Evolutionary conservation across 805 yeast genomes (phyloP).

Genomic region (Candida manassasensis): DNA sequence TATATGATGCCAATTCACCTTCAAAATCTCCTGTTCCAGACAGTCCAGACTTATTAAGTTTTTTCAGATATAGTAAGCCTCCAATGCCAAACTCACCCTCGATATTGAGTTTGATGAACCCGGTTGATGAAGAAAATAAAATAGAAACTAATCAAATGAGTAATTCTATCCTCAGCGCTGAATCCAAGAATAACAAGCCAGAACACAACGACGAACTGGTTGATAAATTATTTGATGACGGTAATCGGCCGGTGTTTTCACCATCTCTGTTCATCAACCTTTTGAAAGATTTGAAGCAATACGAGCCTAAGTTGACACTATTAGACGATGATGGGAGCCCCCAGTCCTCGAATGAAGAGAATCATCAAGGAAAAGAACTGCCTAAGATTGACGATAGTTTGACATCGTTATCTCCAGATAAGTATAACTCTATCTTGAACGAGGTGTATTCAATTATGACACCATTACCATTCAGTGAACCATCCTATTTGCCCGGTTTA

Average conservation of each 20-base stretch:
- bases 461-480: conserved; percentile 23
- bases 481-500: conserved; percentile 22
- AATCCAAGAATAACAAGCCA: neutral
- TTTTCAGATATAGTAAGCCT: conserved; percentile 1
- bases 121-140: conserved; percentile 2
- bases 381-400: neutral
- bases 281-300: conserved; percentile 19
- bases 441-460: conserved; percentile 17
- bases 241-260: conserved; percentile 10
- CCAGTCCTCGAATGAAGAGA: conserved; percentile 7
- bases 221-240: neutral
- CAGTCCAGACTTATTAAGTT: conserved; percentile 4
- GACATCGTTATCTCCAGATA: conserved; percentile 3
- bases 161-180: neutral
- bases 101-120: conserved; percentile 10
- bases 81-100: conserved; percentile 10
- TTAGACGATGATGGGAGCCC: conserved; percentile 5
- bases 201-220: conserved; percentile 1
- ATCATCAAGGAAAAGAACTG: neutral
- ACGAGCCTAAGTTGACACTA: conserved; percentile 2
- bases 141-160: neutral
- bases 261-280: conserved; percentile 22
- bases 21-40: neutral
- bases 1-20: neutral
- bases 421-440: conserved; percentile 9